These are phyloP conservation scores for Tylopilus vinaceipallidus DNA, from an alignment of 768 basidiomycete species.

Conservation along the genomic window DNA sequence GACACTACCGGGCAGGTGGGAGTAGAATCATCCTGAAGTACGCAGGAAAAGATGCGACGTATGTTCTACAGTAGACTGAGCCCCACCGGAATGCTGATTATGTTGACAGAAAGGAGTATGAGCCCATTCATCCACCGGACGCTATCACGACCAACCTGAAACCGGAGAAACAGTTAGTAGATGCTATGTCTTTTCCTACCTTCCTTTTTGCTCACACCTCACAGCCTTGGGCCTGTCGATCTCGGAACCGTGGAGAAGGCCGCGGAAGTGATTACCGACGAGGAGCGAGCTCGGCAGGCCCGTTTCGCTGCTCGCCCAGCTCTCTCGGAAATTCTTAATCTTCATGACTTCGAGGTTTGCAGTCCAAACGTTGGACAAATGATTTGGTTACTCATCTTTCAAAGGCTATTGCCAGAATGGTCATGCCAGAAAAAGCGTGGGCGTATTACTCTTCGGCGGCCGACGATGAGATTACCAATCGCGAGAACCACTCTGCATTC, in stretches of 20 bases:
- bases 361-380: neutral
- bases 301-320: slow-evolving; percentile 64
- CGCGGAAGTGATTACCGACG: slow-evolving; percentile 61
- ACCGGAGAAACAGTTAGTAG: slow-evolving; percentile 75
- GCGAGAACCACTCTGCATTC: slow-evolving; percentile 90
- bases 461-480: slow-evolving; percentile 88
- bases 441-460: slow-evolving; percentile 97
- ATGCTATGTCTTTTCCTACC: neutral
- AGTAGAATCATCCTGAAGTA: slow-evolving; percentile 84
- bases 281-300: slow-evolving; percentile 66
- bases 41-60: slow-evolving; percentile 89
- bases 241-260: slow-evolving; percentile 62
- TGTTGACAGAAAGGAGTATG: slow-evolving; percentile 63
- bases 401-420: slow-evolving; percentile 77
- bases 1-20: slow-evolving; percentile 49
- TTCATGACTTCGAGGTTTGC: slow-evolving; percentile 91
- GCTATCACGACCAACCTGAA: slow-evolving; percentile 76
- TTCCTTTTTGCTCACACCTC: slow-evolving; percentile 2
- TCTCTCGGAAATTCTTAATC: slow-evolving; percentile 75
- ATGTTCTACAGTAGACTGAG: slow-evolving; percentile 26
- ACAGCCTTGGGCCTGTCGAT: slow-evolving; percentile 71
- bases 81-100: neutral
- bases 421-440: slow-evolving; percentile 89
- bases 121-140: slow-evolving; percentile 86
- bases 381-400: slow-evolving; percentile 5